Evolutionary conservation across 116 monocot species (phyloP), one percentile per base, ranked within the genome.

Genomic region (Papilionanthe hybrid): DNA sequence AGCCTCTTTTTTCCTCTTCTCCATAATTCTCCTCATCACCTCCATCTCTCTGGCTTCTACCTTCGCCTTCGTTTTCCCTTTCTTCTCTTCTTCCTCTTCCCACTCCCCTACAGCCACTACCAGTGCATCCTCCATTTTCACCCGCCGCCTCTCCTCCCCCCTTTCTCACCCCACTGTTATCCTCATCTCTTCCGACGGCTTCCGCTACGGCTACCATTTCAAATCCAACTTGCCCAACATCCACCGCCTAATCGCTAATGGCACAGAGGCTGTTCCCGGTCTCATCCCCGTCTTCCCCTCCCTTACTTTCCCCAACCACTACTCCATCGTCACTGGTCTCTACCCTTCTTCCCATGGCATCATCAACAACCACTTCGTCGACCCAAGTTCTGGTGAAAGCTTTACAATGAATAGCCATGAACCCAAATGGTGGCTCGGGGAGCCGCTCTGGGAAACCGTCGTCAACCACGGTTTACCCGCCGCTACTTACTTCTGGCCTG

Each of bases 251-350:
- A 84, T 87, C 75, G 30, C 77, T 75, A 78, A 81, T 37, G 92
- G 91, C 71, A 91, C 91, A 13, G 82, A 84, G 9, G 91, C 86
- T 66, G 85, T 78, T 19, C 53, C 77, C 17, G 91, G 91, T 15
- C 79, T 91, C 48, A 87, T 91, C 75, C 88, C 89, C 27, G 81
- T 85, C 66, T 91, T 86, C 83, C 89, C 91, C 60, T 83, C 85
- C 68, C 77, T 88, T 63, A 91, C 88, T 22, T 89, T 91, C 81
- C 91, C 91, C 72, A 91, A 91, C 81, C 91, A 91, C 83, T 91
- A 88, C 83, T 86, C 91, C 85, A 88, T 91, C 77, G 91, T 78
- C 84, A 91, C 91, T 4, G 89, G 89, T 9, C 81, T 89, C 81
- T 86, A 86, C 81, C 89, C 89, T 0, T 5, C 84, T 30, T 72